Conservation (phyloP, 192 early-diverging fungal species). For the Dispira parvispora region DNA sequence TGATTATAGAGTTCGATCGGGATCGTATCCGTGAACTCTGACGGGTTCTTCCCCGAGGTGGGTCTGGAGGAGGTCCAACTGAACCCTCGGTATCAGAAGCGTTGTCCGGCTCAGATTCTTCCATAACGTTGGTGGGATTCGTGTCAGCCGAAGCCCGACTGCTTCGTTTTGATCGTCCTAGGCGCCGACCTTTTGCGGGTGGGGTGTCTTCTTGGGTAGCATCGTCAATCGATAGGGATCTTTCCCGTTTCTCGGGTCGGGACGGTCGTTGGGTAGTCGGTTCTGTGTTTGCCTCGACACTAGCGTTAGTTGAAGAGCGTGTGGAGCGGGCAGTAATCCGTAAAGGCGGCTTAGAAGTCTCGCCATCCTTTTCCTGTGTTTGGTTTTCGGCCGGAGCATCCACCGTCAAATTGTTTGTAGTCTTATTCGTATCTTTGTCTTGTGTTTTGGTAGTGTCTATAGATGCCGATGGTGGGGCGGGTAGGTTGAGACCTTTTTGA, state of each 20-base stretch:
- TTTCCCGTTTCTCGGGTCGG: neutral
- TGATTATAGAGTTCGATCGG: neutral
- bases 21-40: neutral
- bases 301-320: too few relatives aligned
- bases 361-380: neutral
- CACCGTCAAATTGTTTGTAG: neutral
- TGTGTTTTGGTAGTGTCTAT: too few relatives aligned
- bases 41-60: neutral
- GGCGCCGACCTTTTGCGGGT: neutral
- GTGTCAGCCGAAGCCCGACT: neutral
- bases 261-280: too few relatives aligned
- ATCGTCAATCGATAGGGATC: neutral
- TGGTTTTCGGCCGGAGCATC: neutral
- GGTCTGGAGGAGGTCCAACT: neutral
- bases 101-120: neutral
- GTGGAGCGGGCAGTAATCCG: neutral
- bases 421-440: too few relatives aligned
- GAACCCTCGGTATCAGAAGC: neutral
- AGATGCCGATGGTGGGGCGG: too few relatives aligned
- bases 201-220: neutral
- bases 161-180: neutral
- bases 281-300: too few relatives aligned
- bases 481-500: conserved; percentile 2
- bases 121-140: neutral
- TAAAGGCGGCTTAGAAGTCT: neutral